Evolutionary conservation across 352 stramenopile species (phyloP).

Genomic region (Phytophthora hibernalis): DNA sequence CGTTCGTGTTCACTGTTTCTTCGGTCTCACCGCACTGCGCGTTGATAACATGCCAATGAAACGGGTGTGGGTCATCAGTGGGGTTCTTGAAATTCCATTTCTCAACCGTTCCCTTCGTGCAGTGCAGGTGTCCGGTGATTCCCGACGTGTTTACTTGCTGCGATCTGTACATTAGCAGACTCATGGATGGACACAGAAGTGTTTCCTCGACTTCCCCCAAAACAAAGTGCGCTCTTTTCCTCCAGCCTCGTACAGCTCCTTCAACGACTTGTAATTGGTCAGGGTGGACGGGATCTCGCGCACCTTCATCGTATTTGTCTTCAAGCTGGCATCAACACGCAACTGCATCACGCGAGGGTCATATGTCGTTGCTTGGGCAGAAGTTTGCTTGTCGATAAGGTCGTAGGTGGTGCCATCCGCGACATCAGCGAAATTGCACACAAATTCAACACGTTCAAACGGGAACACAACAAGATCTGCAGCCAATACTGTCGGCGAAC

Average conservation of each 20-base stretch:
- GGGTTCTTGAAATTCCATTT: conserved; percentile 87
- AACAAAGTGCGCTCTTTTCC: conserved; percentile 63
- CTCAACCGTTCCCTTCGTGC: conserved; percentile 78
- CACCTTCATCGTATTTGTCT: conserved; percentile 46
- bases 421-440: conserved; percentile 62
- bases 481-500: conserved; percentile 22
- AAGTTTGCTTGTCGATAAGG: conserved; percentile 53
- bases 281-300: conserved; percentile 49
- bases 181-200: conserved; percentile 49
- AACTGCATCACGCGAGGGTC: conserved; percentile 59
- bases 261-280: conserved; percentile 59
- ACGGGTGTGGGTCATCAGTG: conserved; percentile 77
- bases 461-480: conserved; percentile 46
- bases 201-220: conserved; percentile 62
- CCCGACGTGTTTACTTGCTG: conserved; percentile 63
- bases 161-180: conserved; percentile 46
- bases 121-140: conserved; percentile 52
- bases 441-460: conserved; percentile 64
- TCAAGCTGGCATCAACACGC: conserved; percentile 46
- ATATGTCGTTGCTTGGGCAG: conserved; percentile 55
- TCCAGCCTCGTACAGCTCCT: conserved; percentile 55
- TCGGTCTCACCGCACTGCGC: conserved; percentile 73
- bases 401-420: conserved; percentile 57
- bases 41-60: conserved; percentile 85
- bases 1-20: conserved; percentile 70